A percentile compares a stretch with the other conserved stretches of the same genome.
These are phyloP conservation scores for Cerrena zonata DNA, from an alignment of 1,284 basidiomycete species.

Conservation along the genomic window DNA sequence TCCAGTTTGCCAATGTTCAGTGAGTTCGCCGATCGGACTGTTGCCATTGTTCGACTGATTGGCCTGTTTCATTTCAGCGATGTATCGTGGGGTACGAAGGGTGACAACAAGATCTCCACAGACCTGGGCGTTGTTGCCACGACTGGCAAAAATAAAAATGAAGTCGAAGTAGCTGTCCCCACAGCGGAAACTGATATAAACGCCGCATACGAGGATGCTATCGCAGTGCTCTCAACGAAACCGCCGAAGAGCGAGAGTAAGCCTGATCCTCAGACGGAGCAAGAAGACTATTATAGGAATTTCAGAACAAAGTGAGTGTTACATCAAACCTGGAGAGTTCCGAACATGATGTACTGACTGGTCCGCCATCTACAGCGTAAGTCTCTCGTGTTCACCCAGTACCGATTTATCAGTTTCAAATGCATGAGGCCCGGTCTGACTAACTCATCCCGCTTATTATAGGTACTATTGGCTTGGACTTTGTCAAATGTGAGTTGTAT, in stretches of 20 bases:
- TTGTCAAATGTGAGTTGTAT: constrained; percentile 61
- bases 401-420: background rate
- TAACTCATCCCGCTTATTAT: background rate
- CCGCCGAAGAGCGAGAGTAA: constrained; percentile 64
- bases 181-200: constrained; percentile 83
- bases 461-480: constrained; percentile 77
- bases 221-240: constrained; percentile 70
- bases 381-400: background rate
- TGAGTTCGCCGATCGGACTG: constrained; percentile 24
- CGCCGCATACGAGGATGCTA: constrained; percentile 79
- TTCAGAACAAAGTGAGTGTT: constrained; percentile 76
- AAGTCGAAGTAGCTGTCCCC: constrained; percentile 78
- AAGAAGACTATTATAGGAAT: constrained; percentile 85
- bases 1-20: constrained; percentile 81
- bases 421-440: background rate
- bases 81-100: constrained; percentile 87
- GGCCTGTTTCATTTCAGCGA: constrained; percentile 35
- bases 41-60: background rate
- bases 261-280: constrained; percentile 60
- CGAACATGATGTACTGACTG: background rate
- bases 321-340: background rate
- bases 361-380: background rate
- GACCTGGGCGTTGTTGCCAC: constrained; percentile 73
- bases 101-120: constrained; percentile 79
- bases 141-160: constrained; percentile 53